A percentile compares a stretch with the other conserved stretches of the same genome.
phyloP scores from a whole-genome alignment of 1,284 basidiomycete species.

The Melampsora larici-populina region DNA sequence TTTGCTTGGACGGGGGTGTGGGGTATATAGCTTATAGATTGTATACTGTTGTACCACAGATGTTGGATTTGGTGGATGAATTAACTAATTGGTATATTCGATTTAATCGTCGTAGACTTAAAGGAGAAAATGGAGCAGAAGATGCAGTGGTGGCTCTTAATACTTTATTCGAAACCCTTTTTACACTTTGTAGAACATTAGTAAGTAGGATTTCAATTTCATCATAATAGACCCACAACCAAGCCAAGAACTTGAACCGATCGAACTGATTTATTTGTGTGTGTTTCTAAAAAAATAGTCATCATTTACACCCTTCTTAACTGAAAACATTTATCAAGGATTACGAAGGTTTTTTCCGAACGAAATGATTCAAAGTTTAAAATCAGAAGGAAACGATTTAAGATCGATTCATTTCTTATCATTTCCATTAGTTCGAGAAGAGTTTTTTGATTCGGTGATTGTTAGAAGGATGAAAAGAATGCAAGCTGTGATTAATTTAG shows the following conservation, averaged over 20 bases:
- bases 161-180: conserved; percentile 90
- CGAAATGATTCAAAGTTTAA: conserved; percentile 21
- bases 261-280: too few relatives aligned
- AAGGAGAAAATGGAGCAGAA: conserved; percentile 87
- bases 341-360: conserved; percentile 75
- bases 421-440: conserved; percentile 88
- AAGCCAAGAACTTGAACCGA: too few relatives aligned
- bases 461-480: conserved; percentile 92
- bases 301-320: conserved; percentile 96
- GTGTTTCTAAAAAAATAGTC: conserved; percentile 67
- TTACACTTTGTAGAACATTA: conserved; percentile 92
- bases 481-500: too few relatives aligned
- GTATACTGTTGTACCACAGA: conserved; percentile 95
- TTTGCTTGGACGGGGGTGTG: not conserved
- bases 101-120: conserved; percentile 92
- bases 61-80: conserved; percentile 89
- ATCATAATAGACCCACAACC: not conserved
- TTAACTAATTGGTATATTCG: conserved; percentile 99
- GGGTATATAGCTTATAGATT: conserved; percentile 69
- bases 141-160: conserved; percentile 88
- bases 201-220: conserved; percentile 57
- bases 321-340: conserved; percentile 93
- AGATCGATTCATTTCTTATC: conserved; percentile 93
- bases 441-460: conserved; percentile 94
- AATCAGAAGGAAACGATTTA: conserved; percentile 65